These are phyloP conservation scores for Phaeoacremonium minimum DNA, from an alignment of 2,329 filamentous ascomycete genomes.

Conservation along the genomic window DNA sequence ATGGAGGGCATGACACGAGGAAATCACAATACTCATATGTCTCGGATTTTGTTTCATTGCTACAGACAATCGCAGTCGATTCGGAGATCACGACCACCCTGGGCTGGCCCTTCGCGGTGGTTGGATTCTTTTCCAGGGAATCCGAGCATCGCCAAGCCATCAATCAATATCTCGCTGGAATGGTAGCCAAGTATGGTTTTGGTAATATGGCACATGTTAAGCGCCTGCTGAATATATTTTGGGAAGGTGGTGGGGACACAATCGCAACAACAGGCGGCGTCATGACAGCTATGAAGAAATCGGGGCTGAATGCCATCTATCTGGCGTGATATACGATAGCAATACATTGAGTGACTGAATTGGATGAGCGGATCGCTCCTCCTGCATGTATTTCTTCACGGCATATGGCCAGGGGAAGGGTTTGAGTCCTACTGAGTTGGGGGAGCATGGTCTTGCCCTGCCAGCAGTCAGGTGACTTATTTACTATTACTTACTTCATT, in stretches of 20 bases:
- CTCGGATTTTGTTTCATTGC: not conserved
- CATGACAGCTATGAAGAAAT: not conserved
- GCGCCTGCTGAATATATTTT: not conserved
- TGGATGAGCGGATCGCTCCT: not conserved
- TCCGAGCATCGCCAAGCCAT: not conserved
- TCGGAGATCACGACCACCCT: not conserved
- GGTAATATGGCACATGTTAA: not conserved
- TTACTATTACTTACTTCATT: no score
- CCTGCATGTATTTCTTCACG: not conserved
- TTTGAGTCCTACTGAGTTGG: no score
- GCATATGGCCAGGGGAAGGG: not conserved
- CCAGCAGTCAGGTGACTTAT: no score
- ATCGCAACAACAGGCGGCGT: not conserved
- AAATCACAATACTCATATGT: not conserved
- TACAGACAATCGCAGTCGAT: not conserved
- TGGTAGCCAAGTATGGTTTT: not conserved
- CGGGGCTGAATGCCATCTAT: not conserved
- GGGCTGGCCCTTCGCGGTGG: not conserved
- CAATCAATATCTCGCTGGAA: not conserved
- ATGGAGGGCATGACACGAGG: not conserved
- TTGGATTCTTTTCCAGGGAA: not conserved
- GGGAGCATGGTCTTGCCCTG: no score
- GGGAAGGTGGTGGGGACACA: not conserved
- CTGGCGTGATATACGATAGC: not conserved
- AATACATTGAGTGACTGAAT: not conserved